phyloP scores from a whole-genome alignment of 345 rosid genomes.

The Syzygium aromaticum region DNA sequence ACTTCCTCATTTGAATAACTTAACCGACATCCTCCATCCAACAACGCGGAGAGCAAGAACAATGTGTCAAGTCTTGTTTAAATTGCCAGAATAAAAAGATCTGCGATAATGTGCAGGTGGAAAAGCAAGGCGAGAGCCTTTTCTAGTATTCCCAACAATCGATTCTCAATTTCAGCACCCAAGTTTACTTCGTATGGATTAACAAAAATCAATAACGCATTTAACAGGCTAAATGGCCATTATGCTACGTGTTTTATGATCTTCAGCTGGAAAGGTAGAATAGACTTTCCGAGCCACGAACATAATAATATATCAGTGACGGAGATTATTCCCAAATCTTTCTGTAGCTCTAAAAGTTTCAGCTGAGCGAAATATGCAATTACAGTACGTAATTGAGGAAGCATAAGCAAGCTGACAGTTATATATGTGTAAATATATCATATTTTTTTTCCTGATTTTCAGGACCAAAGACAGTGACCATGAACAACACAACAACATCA shows the following conservation, averaged over 20 bases:
- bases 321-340: neutral
- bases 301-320: neutral
- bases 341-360: neutral
- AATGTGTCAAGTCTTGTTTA: conserved; percentile 4
- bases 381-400: neutral
- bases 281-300: neutral
- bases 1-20: neutral
- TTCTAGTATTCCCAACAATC: neutral
- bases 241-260: neutral
- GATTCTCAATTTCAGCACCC: neutral
- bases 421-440: too few species aligned
- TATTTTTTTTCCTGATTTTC: neutral
- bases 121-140: neutral
- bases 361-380: neutral
- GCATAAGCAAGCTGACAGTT: neutral
- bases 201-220: neutral
- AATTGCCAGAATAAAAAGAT: neutral
- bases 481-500: neutral
- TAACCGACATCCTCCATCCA: neutral
- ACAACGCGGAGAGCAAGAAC: conserved; percentile 4
- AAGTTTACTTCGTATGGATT: neutral
- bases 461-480: neutral
- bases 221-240: neutral
- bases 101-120: neutral
- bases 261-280: neutral